Evolutionary conservation across 2,329 filamentous ascomycete genomes (phyloP), one percentile per base, ranked within the genome.

Genomic region (Pestalotiopsis sp.): DNA sequence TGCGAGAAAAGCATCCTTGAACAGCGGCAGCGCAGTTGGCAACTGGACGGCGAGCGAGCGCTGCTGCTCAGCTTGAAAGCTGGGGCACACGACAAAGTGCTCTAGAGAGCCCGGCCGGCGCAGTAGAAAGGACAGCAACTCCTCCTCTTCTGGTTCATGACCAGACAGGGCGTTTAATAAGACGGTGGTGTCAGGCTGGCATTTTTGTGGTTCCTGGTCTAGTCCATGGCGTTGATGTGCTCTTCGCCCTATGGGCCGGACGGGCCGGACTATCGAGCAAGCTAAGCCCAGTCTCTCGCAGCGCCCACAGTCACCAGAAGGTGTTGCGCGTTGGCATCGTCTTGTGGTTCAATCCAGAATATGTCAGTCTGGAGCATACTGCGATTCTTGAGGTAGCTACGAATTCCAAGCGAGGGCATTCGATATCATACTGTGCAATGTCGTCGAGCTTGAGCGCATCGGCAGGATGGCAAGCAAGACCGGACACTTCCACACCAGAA

Each of bases 1-100:
- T 38, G 74, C 75, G 23, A 76, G 73, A 64, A 70, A 73, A 7
- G 74, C 74, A 72, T 76, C 72, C 59, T 74, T 76, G 52, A 77
- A 70, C 20, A 73, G n/a, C 14, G 72, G 71, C 17, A 69, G 59
- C 13, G 72, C 68, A 66, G 66, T 66, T 58, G 63, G 68, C 25
- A 75, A 63, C 17, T 63, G 71, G n/a, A 68, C 36, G 2, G 64
- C 59, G 5, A 76, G 65, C 11, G 70, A 72, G 14, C 68, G 69
- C 61, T 72, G 72, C 64, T 72, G 52, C 17, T 27, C 70, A 49
- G 60, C 69, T 71, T 71, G 70, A 66, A 75, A 76, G 62, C 71
- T 70, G 2, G 74, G 66, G 66, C 70, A 68, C 12, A 73, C 72
- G 11, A 75, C 70, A 38, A 68, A 73, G 13, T 67, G 62, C 45